A percentile compares a stretch with the other conserved stretches of the same genome.
Evolutionary conservation across 805 yeast genomes (phyloP).

Genomic region (Ogataea kodamae): DNA sequence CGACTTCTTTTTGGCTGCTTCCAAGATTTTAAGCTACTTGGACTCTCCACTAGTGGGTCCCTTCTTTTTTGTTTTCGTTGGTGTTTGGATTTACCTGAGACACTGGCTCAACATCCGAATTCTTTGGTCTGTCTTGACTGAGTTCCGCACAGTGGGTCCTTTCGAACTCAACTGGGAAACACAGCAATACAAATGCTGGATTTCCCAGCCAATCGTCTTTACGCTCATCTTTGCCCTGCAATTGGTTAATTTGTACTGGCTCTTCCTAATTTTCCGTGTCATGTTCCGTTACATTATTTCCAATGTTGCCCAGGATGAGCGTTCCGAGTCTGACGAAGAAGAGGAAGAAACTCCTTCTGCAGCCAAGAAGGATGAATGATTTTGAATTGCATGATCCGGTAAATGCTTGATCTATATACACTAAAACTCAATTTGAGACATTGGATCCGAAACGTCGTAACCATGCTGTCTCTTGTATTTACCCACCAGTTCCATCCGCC

Average conservation of each 20-base stretch:
- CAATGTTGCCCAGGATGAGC: slow-evolving; percentile 70
- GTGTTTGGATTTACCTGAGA: slow-evolving; percentile 82
- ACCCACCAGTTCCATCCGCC: slow-evolving; percentile 43
- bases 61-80: slow-evolving; percentile 64
- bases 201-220: slow-evolving; percentile 89
- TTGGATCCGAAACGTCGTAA: slow-evolving; percentile 20
- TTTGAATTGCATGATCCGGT: no score
- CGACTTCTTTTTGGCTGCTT: slow-evolving; percentile 79
- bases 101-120: slow-evolving; percentile 80
- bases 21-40: slow-evolving; percentile 85
- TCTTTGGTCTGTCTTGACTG: slow-evolving; percentile 81
- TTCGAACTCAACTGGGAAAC: slow-evolving; percentile 78
- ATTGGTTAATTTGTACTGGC: slow-evolving; percentile 84
- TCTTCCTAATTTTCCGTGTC: slow-evolving; percentile 75
- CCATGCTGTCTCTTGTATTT: slow-evolving; percentile 34
- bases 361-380: no score
- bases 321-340: slow-evolving; percentile 66
- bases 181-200: slow-evolving; percentile 95
- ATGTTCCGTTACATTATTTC: slow-evolving; percentile 58
- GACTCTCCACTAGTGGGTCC: slow-evolving; percentile 62
- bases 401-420: no score
- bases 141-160: slow-evolving; percentile 81
- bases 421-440: slow-evolving; percentile 8
- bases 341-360: no score
- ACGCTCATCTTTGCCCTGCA: slow-evolving; percentile 74